These are phyloP conservation scores for Botrytis squamosa DNA, from an alignment of 2,329 filamentous ascomycete species.

Conservation along the genomic window DNA sequence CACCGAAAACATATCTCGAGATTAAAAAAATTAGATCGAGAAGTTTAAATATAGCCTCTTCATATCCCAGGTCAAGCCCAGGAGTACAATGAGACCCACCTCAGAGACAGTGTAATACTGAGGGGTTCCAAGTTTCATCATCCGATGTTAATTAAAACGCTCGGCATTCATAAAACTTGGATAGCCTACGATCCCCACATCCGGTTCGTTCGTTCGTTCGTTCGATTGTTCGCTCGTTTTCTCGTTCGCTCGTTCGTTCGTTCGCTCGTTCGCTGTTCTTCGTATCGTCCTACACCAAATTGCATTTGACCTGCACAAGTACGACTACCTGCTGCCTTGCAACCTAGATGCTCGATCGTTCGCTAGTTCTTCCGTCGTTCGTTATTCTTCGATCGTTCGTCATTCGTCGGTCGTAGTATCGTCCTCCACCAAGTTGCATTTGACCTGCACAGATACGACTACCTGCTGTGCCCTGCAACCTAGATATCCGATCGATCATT, in stretches of 20 bases:
- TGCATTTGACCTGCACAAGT: not conserved
- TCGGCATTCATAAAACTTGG: not conserved
- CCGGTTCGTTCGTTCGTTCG: not conserved
- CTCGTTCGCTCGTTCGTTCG: too few species aligned
- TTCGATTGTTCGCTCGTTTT: not conserved
- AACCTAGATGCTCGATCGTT: too few species aligned
- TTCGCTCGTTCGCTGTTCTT: too few species aligned
- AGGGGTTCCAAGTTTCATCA: not conserved
- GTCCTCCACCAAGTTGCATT: not conserved
- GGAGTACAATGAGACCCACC: slow-evolving; percentile 2
- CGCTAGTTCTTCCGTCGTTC: not conserved
- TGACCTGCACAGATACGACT: not conserved
- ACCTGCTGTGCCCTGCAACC: not conserved
- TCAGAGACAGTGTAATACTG: slow-evolving; percentile 2
- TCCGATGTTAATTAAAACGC: not conserved
- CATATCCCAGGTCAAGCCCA: slow-evolving; percentile 10
- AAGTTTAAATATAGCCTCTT: not conserved
- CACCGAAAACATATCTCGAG: too few species aligned
- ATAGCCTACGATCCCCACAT: not conserved
- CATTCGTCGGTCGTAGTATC: rapidly evolving
- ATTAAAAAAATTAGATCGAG: too few species aligned
- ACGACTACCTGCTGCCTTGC: not conserved
- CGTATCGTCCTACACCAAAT: not conserved
- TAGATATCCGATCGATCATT: not conserved
- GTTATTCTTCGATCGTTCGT: not conserved